Base-by-base conservation (phyloP, 1,284 basidiomycete genomes). In the Somion occarium region DNA sequence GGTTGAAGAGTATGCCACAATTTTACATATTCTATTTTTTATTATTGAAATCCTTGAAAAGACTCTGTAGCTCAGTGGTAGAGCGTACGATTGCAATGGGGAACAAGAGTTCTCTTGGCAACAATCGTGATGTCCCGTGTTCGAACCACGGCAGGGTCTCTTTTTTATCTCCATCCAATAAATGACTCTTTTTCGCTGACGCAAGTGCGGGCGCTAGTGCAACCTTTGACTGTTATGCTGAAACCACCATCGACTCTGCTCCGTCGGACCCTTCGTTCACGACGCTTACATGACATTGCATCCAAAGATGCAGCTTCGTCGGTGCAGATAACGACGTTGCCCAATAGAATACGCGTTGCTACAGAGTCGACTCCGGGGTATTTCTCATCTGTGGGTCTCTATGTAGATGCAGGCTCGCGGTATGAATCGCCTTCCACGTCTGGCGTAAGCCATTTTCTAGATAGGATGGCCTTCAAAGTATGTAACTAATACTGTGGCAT, bases 401-500 rank as follows among this genome's bases (percentile, higher is more conserved):
- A 95, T 62, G 79, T 98, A 57, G 93, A 98, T 66, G 92, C 93
- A 3, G 96, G 97, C 20, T 87, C 91, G 34, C 80, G 96, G n/a
- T 96, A 90, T 75, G 96, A 99, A 69, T 84, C 80, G 12, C 71
- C 79, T 7, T 72, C 80, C 48, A 89, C 81, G 0, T 85, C 83
- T 18, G 96, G 96, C 1, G 85, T 87, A 4, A 93, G 91, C 56
- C 94, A 98, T 76, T 88, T 98, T 62, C 67, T 98, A 37, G 95
- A 98, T 64, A 80, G 94, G 57, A 86, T 99, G 80, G 95, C 96
- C 0, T 98, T 97, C 80, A 98, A 98, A 80, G 93, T 94, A 55
- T 52, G 74, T 68, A 25, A 47, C 43, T 25, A 20, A 43, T 19
- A 41, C 39, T 41, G 7, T 5, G 7, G 7, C n/a, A 5, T 48